These are phyloP conservation scores for Kernera saxatilis DNA, from an alignment of 345 rosid genomes.

Conservation along the genomic window DNA sequence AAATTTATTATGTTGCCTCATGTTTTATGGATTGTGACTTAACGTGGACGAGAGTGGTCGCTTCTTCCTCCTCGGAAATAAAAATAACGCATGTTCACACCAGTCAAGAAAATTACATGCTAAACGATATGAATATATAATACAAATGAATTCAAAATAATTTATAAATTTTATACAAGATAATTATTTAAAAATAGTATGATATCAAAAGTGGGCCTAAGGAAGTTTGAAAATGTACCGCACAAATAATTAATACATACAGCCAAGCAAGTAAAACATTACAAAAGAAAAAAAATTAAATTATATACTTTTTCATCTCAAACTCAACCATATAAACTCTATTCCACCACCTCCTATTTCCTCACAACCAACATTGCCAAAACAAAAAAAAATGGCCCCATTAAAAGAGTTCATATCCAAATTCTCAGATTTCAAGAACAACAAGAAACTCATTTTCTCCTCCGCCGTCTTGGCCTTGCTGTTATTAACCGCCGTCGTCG, in stretches of 20 bases:
- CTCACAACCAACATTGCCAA: slow-evolving; percentile 3
- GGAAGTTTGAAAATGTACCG: not conserved
- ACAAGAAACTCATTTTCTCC: slow-evolving; percentile 24
- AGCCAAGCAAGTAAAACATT: slow-evolving; percentile 1
- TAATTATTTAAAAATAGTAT: not conserved
- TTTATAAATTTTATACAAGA: not conserved
- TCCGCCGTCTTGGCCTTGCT: slow-evolving; percentile 13
- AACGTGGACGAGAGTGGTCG: slow-evolving; percentile 21
- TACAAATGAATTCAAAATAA: not conserved
- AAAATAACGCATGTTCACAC: slow-evolving; percentile 5
- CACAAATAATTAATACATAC: slow-evolving; percentile 4
- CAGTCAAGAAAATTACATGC: not conserved
- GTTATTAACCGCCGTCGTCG: not conserved
- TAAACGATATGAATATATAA: not conserved
- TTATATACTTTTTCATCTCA: not conserved
- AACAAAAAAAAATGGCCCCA: slow-evolving; percentile 20
- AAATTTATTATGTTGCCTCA: not conserved
- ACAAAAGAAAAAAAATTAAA: not conserved
- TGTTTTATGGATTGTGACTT: not conserved
- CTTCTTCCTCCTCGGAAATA: slow-evolving; percentile 1
- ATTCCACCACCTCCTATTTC: not conserved
- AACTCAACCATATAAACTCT: slow-evolving; percentile 16
- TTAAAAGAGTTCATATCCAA: slow-evolving; percentile 21
- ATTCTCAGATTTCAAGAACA: slow-evolving; percentile 24
- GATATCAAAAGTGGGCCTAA: slow-evolving; percentile 16